Conservation (phyloP, 148 eudicot genomes). For the Selenicereus undatus region DNA sequence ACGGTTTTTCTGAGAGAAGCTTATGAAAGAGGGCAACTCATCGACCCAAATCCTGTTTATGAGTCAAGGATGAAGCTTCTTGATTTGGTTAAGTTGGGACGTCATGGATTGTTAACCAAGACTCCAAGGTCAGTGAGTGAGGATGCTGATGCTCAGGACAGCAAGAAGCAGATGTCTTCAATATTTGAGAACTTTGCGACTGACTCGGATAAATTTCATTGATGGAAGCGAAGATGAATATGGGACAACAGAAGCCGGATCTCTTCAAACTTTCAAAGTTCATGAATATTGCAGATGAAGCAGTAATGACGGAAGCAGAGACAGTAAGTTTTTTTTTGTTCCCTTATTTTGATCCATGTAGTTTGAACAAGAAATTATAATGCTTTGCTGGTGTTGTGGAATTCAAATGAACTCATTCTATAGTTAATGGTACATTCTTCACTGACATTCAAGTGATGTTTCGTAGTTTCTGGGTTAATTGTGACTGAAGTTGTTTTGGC, state of each 20-base stretch:
- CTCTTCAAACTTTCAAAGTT: neutral
- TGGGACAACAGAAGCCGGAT: neutral
- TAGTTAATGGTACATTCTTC: neutral
- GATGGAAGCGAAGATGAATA: neutral
- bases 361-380: neutral
- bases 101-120: constrained; percentile 46
- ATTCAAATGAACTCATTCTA: neutral
- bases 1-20: constrained; percentile 90
- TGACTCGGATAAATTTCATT: constrained; percentile 7
- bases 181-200: neutral
- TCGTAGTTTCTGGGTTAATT: neutral
- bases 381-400: neutral
- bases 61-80: constrained; percentile 79
- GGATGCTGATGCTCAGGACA: constrained; percentile 23
- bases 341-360: neutral
- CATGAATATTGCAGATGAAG: neutral
- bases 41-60: constrained; percentile 70
- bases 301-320: neutral
- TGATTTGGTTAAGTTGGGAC: constrained; percentile 63
- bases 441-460: neutral
- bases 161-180: neutral
- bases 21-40: constrained; percentile 78
- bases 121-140: constrained; percentile 21
- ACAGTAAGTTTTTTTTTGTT: neutral
- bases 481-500: neutral